Base-by-base conservation (phyloP, 257 asterid genomes). In the Mentha longifolia region DNA sequence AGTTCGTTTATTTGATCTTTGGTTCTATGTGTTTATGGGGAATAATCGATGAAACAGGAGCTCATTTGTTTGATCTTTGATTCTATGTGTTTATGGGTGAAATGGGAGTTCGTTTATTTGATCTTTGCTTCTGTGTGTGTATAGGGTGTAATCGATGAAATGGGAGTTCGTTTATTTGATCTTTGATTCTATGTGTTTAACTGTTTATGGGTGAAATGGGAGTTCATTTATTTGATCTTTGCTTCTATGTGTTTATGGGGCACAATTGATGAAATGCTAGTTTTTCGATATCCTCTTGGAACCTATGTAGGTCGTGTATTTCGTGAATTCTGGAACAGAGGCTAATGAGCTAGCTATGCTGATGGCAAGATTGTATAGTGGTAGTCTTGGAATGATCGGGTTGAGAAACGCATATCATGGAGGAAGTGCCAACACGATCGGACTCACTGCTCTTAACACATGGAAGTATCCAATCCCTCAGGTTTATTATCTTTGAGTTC, bases 381-480 rank as follows among this genome's bases (percentile, higher is more conserved):
- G 98, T 28, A 88, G 76, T 88, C 94, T 91, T 65, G 85, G 89
- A 56, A 85, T 94, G 95, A 81, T 94, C 68, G 97, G 96, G 54
- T 76, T 94, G 59, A 86, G 98, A 81, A 94, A 94, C 72, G 96
- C 98, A 6, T 94, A 94, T 82, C 98, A 94, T 77, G 98, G 98
- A 33, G 98, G 98, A 65, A 94, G 97, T 61, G 73, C 94, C 14
- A 91, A 84, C 73, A 91, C 98, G 11, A 85, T 89, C 68, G 98
- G 97, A 69, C 81, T 94, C 51, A 94, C 94, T 5, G 97, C 96
- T 37, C 96, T 94, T 28, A 91, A 81, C 85, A 87, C 96, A 9
- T 91, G 97, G 97, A 93, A 93, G 81, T 93, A 91, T 72, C 94
- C 95, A 0, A 91, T 91, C 80, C 96, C 97, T 59, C 98, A 93